A percentile compares a stretch with the other conserved stretches of the same genome.
Conservation (phyloP, 2,329 filamentous ascomycete genomes). For the Neopestalotiopsis clavispora region DNA sequence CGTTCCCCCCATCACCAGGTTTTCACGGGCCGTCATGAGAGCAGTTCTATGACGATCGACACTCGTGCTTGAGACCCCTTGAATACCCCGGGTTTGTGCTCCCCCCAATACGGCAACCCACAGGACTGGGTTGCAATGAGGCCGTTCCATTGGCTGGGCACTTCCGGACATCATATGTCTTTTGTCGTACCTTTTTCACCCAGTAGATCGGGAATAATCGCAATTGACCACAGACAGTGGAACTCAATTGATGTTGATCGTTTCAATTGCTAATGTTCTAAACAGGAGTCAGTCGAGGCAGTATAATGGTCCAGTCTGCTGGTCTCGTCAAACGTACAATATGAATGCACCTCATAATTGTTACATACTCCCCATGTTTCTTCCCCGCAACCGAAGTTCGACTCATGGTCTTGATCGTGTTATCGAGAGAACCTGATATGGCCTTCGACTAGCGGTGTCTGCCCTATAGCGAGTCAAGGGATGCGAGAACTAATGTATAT, state of each 20-base stretch:
- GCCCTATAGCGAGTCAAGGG: background rate
- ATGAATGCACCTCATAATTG: no score
- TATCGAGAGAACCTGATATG: no score
- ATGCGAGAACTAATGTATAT: background rate
- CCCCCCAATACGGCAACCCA: constrained; percentile 7
- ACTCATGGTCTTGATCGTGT: no score
- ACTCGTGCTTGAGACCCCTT: constrained; percentile 6
- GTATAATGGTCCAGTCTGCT: no score
- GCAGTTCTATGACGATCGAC: constrained; percentile 13
- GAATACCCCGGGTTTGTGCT: constrained; percentile 3
- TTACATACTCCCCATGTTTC: no score
- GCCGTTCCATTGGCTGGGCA: background rate
- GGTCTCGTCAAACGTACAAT: no score
- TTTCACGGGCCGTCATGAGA: constrained; percentile 8
- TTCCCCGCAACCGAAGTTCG: no score
- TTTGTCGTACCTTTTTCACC: background rate
- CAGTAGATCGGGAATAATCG: background rate
- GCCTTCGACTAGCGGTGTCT: background rate
- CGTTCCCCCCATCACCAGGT: background rate
- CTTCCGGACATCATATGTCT: background rate
- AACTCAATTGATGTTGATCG: background rate
- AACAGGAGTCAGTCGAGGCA: no score
- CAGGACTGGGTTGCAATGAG: background rate
- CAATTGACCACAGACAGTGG: background rate
- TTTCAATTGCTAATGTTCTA: background rate